A percentile compares a stretch with the other conserved stretches of the same genome.
Evolutionary conservation across 371 early-diverging fungal species (phyloP).

Genomic region (Amoeboaphelidium protococcarum): DNA sequence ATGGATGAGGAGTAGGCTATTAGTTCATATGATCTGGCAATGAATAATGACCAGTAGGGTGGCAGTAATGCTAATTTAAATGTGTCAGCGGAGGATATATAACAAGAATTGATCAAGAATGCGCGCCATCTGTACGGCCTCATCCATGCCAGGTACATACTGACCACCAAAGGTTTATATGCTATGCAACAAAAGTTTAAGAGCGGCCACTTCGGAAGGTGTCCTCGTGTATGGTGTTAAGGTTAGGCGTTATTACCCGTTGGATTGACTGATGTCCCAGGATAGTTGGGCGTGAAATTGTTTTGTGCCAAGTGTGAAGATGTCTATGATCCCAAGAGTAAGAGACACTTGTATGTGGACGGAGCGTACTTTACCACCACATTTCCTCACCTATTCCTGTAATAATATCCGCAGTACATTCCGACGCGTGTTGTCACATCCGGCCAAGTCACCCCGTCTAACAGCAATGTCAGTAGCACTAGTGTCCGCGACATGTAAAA

Average conservation of each 20-base stretch:
- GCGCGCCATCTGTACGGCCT: constrained; percentile 20
- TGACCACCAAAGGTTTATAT: constrained; percentile 23
- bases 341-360: constrained; percentile 48
- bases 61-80: background rate
- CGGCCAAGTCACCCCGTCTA: constrained; percentile 1
- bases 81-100: background rate
- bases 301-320: constrained; percentile 65
- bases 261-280: constrained; percentile 56
- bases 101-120: background rate
- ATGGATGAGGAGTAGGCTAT: no score
- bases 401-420: constrained; percentile 56
- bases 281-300: constrained; percentile 51
- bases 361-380: constrained; percentile 94
- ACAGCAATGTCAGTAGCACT: background rate
- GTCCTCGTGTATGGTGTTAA: constrained; percentile 75
- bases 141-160: constrained; percentile 32
- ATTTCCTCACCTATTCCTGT: constrained; percentile 85
- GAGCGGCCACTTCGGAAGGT: constrained; percentile 72
- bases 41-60: no score
- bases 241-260: constrained; percentile 49
- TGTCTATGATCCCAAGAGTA: constrained; percentile 50
- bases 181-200: constrained; percentile 44
- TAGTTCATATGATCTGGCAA: no score
- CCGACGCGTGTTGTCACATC: constrained; percentile 14
- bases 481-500: constrained; percentile 7